A percentile compares a stretch with the other conserved stretches of the same genome.
phyloP scores from a whole-genome alignment of 768 basidiomycete species.

The Mycena polygramma region DNA sequence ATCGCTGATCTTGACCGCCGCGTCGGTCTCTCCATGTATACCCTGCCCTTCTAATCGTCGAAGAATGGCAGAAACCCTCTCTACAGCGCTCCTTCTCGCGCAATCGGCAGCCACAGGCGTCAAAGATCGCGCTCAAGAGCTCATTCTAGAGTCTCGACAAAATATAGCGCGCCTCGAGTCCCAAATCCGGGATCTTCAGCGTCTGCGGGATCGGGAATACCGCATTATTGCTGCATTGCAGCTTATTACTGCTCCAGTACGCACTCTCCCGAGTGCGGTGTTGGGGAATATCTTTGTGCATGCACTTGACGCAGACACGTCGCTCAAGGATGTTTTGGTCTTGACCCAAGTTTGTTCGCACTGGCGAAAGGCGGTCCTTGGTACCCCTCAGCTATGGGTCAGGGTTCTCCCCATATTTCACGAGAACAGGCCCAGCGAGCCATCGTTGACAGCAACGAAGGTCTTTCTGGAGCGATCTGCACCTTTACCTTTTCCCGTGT shows the following conservation, averaged over 20 bases:
- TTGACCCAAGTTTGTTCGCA: conserved; percentile 26
- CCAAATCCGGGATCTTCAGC: conserved; percentile 26
- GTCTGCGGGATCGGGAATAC: conserved; percentile 18
- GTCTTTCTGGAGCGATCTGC: conserved; percentile 26
- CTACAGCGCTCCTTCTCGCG: conserved; percentile 31
- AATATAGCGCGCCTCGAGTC: conserved; percentile 25
- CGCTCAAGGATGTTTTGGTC: conserved; percentile 23
- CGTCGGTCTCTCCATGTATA: no score
- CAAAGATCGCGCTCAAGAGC: conserved; percentile 22
- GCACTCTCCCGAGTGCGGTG: conserved; percentile 23
- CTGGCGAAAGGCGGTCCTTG: conserved; percentile 24
- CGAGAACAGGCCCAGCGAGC: neutral
- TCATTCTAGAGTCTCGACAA: conserved; percentile 16
- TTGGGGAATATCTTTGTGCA: conserved; percentile 19
- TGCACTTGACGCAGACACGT: neutral
- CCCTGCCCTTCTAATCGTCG: neutral
- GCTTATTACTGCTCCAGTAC: conserved; percentile 19
- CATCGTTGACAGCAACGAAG: conserved; percentile 12
- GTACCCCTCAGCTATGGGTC: conserved; percentile 27
- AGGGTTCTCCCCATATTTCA: conserved; percentile 17
- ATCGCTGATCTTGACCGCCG: no score
- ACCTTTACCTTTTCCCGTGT: conserved; percentile 24
- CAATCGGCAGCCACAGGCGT: conserved; percentile 13
- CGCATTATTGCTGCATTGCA: conserved; percentile 19
- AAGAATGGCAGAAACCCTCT: conserved; percentile 25